Evolutionary conservation across 2,329 filamentous ascomycete species (phyloP), one percentile per base, ranked within the genome.

Genomic region (Colletotrichum sp.): DNA sequence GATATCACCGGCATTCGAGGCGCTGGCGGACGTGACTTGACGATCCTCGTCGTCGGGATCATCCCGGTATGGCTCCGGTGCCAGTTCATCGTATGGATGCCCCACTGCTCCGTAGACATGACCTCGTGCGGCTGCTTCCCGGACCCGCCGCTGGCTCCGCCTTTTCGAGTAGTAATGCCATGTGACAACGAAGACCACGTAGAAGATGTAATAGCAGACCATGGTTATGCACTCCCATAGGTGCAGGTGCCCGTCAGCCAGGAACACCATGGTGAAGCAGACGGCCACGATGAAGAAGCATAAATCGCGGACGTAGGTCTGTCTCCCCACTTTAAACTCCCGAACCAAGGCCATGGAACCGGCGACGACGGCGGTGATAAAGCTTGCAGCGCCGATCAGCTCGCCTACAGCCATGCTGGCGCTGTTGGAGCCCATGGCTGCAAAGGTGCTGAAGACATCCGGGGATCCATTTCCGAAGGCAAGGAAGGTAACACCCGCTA

Each of bases 391-490:
- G 39, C 97, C 97, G 69, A 99, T 95, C 67, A 99, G 89, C 86
- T 99, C 97, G 62, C 97, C 97, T 55, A 99, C 93, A 2, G 97
- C 97, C 89, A 99, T 91, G 87, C 96, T 98, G n/a, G 96, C 96
- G 83, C 96, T 98, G 82, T 99, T 95, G 28, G 96, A 98, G 81
- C 93, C 93, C 95, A 99, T 99, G 79, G 97, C 98, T 18, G 97
- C 97, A 86, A 99, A 99, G 3, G 97, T 99, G 79, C 96, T 98
- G 85, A 99, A 99, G 62, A 99, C 96, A 85, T 99, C 97, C 3
- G 97, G 97, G 77, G 96, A 99, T 69, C 97, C 97, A 87, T 99
- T 99, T 78, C 97, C 97, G 85, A 99, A 98, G 10, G 97, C 97
- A 69, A 99, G 87, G 81, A 99, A 98, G 1, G 97, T 99, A 32